Evolutionary conservation across 2,329 filamentous ascomycete genomes (phyloP), one percentile per base, ranked within the genome.

Genomic region (Aschersonia sp.): DNA sequence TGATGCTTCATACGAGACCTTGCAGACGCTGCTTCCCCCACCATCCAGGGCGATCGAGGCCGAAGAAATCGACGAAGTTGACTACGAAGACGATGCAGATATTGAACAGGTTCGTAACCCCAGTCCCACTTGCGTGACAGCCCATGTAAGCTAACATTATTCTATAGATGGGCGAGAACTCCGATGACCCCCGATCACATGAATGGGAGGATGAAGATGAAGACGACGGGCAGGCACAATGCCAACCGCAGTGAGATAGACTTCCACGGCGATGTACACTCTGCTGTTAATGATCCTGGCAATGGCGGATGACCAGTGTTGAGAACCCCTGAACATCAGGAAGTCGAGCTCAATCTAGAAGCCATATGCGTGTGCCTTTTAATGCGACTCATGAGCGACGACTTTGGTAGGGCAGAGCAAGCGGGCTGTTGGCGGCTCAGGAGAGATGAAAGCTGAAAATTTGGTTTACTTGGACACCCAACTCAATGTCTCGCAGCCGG

Each of bases 11-110:
- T 77, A 91, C 50, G 77, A 83, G 48, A 76, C 78, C 44, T 71
- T 98, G 49, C 71, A 77, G 58, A 85, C 86, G 57, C 73, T 94
- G 31, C 73, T 98, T 9, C 92, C 92, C 0, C 70, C 77, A 7
- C 75, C 77, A 1, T 60, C 67, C 0, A 67, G 75, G 4, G 68
- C 75, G 7, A 82, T 91, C 52, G 72, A 78, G 53, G 78, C 81
- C 0, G 82, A 91, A 0, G 80, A 85, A 50, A 72, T 89, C 6
- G 92, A 97, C 50, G 89, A 97, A 54, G 88, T 96, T 1, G 78
- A 87, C 3, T 94, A 86, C 57, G 85, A 95, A 52, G 77, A 78
- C n/a, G 79, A 89, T 53, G 87, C 80, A 3, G 82, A 89, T 57
- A 77, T 95, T 55, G 87, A 96, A 46, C 80, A 89, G 59, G 80